Evolutionary conservation across 768 basidiomycete genomes (phyloP).

Genomic region (Gautieria morchelliformis): DNA sequence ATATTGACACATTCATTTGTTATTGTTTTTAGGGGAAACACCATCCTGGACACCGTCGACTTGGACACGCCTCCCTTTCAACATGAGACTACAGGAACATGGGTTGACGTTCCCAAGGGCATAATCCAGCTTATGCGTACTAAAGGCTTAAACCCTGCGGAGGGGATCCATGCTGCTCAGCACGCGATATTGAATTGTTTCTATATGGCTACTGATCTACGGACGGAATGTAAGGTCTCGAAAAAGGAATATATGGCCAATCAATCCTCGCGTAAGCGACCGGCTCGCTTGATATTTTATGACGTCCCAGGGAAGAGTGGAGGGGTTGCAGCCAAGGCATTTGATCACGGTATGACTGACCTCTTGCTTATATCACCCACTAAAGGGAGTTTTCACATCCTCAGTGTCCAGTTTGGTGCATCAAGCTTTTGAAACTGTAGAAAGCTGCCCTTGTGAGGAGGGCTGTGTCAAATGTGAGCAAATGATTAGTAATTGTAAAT

Average conservation of each 20-base stretch:
- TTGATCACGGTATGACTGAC: constrained; percentile 56
- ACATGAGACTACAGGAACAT: constrained; percentile 62
- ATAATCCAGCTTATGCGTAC: constrained; percentile 42
- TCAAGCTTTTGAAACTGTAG: constrained; percentile 48
- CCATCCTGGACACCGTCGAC: constrained; percentile 68
- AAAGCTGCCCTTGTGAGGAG: constrained; percentile 51
- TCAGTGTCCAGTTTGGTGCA: constrained; percentile 46
- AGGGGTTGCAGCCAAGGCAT: constrained; percentile 67
- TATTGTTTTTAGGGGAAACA: constrained; percentile 34
- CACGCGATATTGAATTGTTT: constrained; percentile 80
- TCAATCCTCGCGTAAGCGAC: constrained; percentile 51
- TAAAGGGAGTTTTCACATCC: neutral
- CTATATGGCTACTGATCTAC: constrained; percentile 54
- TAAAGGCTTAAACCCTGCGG: constrained; percentile 58
- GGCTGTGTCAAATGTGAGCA: constrained; percentile 65
- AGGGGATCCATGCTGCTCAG: constrained; percentile 75
- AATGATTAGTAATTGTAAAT: neutral
- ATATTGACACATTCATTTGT: too few species aligned
- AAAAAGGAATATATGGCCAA: constrained; percentile 60
- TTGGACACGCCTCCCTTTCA: constrained; percentile 72
- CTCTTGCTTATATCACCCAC: neutral
- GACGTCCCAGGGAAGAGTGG: constrained; percentile 62
- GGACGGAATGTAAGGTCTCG: constrained; percentile 74
- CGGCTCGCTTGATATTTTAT: constrained; percentile 73
- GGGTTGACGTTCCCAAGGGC: constrained; percentile 62